Evolutionary conservation across 2,329 filamentous ascomycete genomes (phyloP).

Genomic region (Xylaria sp.): DNA sequence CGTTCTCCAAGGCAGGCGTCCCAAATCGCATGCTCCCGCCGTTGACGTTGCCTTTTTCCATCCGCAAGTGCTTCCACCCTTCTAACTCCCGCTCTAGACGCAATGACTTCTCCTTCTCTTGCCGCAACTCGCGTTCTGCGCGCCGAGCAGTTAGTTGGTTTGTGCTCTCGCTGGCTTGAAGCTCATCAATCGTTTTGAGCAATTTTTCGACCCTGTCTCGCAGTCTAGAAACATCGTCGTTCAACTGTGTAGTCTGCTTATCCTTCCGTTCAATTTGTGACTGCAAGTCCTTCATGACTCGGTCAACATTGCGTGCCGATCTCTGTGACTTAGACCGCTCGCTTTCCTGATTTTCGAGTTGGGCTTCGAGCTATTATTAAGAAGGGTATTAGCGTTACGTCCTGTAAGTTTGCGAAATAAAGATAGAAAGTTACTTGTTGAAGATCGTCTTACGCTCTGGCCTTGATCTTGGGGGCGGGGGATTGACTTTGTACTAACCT

Average conservation of each 20-base stretch:
- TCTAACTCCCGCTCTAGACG: conserved; percentile 89
- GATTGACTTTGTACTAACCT: conserved; percentile 64
- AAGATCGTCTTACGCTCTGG: conserved; percentile 10
- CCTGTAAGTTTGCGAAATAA: conserved; percentile 33
- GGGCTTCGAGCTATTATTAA: conserved; percentile 74
- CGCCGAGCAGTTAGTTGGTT: conserved; percentile 82
- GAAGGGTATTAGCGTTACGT: conserved; percentile 38
- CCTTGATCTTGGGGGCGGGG: conserved; percentile 10
- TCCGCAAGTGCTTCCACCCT: conserved; percentile 76
- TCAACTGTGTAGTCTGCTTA: conserved; percentile 79
- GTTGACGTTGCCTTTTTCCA: conserved; percentile 59
- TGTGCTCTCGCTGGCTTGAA: conserved; percentile 84
- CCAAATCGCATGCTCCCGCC: conserved; percentile 37
- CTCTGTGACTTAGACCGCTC: conserved; percentile 82
- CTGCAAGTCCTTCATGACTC: conserved; percentile 91
- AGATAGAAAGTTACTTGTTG: conserved; percentile 31
- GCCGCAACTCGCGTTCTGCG: conserved; percentile 86
- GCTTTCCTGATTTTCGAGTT: conserved; percentile 82
- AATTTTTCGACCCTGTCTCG: conserved; percentile 92
- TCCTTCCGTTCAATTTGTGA: conserved; percentile 91
- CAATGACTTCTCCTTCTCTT: conserved; percentile 82
- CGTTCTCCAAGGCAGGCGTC: conserved; percentile 34
- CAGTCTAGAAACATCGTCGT: conserved; percentile 82
- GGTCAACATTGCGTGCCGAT: conserved; percentile 89
- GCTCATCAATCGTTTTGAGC: conserved; percentile 88